Conservation (phyloP, 2,329 filamentous ascomycete genomes). For the Clarireedia homoeocarpa region DNA sequence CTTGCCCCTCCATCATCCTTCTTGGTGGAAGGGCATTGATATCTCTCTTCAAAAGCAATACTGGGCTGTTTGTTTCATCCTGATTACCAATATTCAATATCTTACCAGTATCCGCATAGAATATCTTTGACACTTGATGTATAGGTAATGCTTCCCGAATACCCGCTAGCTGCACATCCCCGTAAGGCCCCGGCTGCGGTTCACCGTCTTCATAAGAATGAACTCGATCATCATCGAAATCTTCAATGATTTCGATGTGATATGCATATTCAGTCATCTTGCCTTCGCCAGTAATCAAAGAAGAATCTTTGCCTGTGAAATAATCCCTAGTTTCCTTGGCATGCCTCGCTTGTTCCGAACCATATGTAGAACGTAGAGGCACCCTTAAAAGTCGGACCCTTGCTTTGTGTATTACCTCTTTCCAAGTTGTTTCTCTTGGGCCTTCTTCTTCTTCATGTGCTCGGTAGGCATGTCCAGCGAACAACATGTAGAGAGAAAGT, state of each 20-base stretch:
- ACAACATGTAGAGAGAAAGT: constrained; percentile 91
- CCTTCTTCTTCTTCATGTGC: constrained; percentile 29
- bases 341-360: constrained; percentile 2
- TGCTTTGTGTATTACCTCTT: constrained; percentile 93
- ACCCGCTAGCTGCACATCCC: constrained; percentile 53
- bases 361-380: constrained; percentile 18
- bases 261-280: constrained; percentile 53
- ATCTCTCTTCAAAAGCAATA: constrained; percentile 61
- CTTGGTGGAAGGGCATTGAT: constrained; percentile 58
- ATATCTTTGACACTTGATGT: constrained; percentile 68
- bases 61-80: constrained; percentile 58
- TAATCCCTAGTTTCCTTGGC: constrained; percentile 6
- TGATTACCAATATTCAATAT: constrained; percentile 63
- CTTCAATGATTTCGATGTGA: constrained; percentile 61
- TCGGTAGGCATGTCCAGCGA: constrained; percentile 63
- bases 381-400: constrained; percentile 57
- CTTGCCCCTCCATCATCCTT: constrained; percentile 48
- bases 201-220: constrained; percentile 57
- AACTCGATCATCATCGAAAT: constrained; percentile 61
- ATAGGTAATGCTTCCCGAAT: constrained; percentile 61
- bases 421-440: constrained; percentile 60
- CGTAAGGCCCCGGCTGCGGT: constrained; percentile 44
- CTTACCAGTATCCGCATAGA: constrained; percentile 69
- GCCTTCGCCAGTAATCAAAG: constrained; percentile 20
- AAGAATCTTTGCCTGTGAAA: constrained; percentile 9